These are phyloP conservation scores for Volutella citrinella DNA, from an alignment of 2,329 filamentous ascomycete species.

Conservation along the genomic window DNA sequence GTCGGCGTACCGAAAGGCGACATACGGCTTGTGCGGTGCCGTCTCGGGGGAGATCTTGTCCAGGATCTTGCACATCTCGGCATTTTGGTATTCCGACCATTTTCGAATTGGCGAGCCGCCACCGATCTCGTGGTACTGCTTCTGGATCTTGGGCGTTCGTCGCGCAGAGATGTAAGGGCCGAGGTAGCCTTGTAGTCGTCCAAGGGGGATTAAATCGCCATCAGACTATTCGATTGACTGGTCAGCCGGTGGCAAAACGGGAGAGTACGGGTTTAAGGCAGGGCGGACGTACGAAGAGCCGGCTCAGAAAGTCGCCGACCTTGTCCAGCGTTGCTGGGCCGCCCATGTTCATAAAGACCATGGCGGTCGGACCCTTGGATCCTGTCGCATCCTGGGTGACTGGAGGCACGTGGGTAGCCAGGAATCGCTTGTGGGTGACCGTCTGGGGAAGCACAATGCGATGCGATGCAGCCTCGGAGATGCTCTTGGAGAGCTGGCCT, in stretches of 20 bases:
- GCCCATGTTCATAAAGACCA: constrained; percentile 99
- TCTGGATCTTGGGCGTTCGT: constrained; percentile 92
- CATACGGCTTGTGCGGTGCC: constrained; percentile 94
- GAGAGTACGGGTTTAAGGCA: constrained; percentile 1
- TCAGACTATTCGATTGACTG: too few species aligned
- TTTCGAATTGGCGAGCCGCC: constrained; percentile 97
- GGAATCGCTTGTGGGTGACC: constrained; percentile 27
- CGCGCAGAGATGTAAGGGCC: constrained; percentile 82
- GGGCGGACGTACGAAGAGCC: constrained; percentile 74
- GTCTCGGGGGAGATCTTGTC: constrained; percentile 89
- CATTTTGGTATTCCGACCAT: constrained; percentile 93
- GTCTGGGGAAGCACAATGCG: constrained; percentile 28
- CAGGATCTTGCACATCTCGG: constrained; percentile 95
- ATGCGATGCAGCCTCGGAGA: constrained; percentile 23
- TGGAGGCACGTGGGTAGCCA: constrained; percentile 57
- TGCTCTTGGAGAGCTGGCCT: constrained; percentile 26
- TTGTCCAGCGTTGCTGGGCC: constrained; percentile 86
- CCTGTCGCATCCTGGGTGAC: constrained; percentile 74
- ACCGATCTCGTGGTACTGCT: constrained; percentile 93
- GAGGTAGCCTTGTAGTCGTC: constrained; percentile 84
- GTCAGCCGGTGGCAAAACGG: constrained; percentile 11
- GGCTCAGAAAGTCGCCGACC: constrained; percentile 84
- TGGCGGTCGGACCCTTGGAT: constrained; percentile 82
- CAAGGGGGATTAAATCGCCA: constrained; percentile 91
- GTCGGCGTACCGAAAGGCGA: constrained; percentile 92